A percentile compares a stretch with the other conserved stretches of the same genome.
phyloP scores from a whole-genome alignment of 768 basidiomycete species.

The Lentinula boryana region DNA sequence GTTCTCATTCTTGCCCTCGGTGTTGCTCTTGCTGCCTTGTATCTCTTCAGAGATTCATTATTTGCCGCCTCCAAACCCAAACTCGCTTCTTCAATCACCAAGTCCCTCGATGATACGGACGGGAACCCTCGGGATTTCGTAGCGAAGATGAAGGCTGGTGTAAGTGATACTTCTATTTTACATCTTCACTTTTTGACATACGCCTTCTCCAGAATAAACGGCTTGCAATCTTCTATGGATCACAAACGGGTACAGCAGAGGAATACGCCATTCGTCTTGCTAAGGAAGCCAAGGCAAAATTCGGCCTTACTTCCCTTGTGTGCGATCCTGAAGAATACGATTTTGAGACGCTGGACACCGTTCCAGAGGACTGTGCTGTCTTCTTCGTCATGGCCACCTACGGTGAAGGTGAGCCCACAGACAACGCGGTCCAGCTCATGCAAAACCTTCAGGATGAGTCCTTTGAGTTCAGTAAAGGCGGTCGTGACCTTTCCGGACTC shows the following conservation, averaged over 20 bases:
- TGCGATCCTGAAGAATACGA: constrained; percentile 99
- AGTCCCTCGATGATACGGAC: constrained; percentile 50
- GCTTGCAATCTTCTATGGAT: constrained; percentile 95
- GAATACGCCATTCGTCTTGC: constrained; percentile 97
- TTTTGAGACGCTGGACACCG: constrained; percentile 89
- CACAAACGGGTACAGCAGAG: constrained; percentile 97
- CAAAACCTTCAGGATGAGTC: constrained; percentile 85
- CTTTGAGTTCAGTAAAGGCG: constrained; percentile 82
- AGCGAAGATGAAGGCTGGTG: constrained; percentile 89
- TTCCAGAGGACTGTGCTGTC: constrained; percentile 82
- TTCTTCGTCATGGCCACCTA: constrained; percentile 99
- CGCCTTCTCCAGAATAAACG: constrained; percentile 76
- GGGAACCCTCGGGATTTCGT: constrained; percentile 94
- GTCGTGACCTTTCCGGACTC: constrained; percentile 70
- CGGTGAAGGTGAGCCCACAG: constrained; percentile 97
- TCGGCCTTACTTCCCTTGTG: constrained; percentile 90
- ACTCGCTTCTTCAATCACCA: constrained; percentile 35
- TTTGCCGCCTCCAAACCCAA: constrained; percentile 67
- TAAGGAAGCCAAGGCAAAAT: constrained; percentile 96
- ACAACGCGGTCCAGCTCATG: constrained; percentile 93
- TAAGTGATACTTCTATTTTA: constrained; percentile 35
- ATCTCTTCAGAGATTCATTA: constrained; percentile 80
- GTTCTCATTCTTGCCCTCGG: constrained; percentile 67
- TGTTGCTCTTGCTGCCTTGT: constrained; percentile 67
- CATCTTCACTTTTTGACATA: neutral